These are phyloP conservation scores for Mycena galericulata DNA, from an alignment of 768 basidiomycete species.

Conservation along the genomic window DNA sequence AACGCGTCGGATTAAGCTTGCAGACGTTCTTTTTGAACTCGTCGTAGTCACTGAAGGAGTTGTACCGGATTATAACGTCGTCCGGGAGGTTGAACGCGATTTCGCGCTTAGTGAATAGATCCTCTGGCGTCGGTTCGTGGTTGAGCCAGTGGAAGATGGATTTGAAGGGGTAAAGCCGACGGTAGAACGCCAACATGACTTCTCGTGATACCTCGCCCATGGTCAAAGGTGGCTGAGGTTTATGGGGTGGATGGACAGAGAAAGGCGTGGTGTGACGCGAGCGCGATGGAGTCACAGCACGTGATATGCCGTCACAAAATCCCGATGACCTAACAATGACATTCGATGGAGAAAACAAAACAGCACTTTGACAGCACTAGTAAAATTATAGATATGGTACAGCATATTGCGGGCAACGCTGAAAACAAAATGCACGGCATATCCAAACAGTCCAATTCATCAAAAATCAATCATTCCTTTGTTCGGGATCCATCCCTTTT, in stretches of 20 bases:
- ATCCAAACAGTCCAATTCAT: neutral
- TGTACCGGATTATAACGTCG: conserved; percentile 95
- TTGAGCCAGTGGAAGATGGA: conserved; percentile 96
- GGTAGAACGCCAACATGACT: conserved; percentile 80
- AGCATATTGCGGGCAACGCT: neutral
- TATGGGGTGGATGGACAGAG: neutral
- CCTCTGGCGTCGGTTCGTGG: conserved; percentile 84
- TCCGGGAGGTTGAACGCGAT: conserved; percentile 94
- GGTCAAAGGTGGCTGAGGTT: neutral
- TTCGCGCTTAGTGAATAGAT: conserved; percentile 92
- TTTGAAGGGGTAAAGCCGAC: conserved; percentile 93
- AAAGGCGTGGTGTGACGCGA: neutral
- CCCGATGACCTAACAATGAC: too few relatives aligned
- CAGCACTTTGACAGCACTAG: too few relatives aligned
- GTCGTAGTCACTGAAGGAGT: conserved; percentile 86
- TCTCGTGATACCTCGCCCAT: conserved; percentile 25
- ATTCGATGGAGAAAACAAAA: neutral
- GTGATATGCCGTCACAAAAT: too few relatives aligned
- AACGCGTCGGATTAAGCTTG: conserved; percentile 88
- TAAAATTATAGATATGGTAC: conserved; percentile 14
- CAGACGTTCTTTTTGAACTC: conserved; percentile 94
- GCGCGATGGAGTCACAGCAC: neutral
- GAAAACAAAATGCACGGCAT: conserved; percentile 7
- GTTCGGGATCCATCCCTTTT: conserved; percentile 19
- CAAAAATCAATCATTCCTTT: neutral